Evolutionary conservation across 352 stramenopile species (phyloP), one percentile per base, ranked within the genome.

Genomic region (Salisapilia sapeloensis): DNA sequence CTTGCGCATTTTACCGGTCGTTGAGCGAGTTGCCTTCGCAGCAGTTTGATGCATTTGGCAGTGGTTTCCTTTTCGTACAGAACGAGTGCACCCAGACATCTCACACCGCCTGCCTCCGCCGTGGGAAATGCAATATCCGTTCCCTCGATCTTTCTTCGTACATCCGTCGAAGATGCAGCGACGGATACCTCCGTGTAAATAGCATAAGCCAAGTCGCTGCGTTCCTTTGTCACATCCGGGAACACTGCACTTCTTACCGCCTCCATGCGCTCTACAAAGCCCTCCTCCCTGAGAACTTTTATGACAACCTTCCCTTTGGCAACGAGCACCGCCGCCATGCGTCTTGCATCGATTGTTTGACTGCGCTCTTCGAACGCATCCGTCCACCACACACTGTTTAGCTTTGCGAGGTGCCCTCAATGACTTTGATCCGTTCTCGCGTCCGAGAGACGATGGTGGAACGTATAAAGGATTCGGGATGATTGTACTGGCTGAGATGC

Each of bases 341-440:
- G 60, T 81, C 48, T 87, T 87, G 49, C 72, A 87, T 3, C 62
- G 60, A 40, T 82, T 80, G 44, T 83, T 84, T 9, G 67, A 82
- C 40, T 87, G 72, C 5, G 63, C 72, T 6, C 67, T 52, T 1
- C 63, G 65, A 0, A 47, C 56, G 28, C 71, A 87, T 4, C 60
- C 58, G 29, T 75, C 61, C 4, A 53, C 37, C 11, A 80, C 38
- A 33, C 70, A 86, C 33, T 81, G 66, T 37, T 83, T 86, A 12
- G 66, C 64, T 40, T 60, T 52, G 14, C 54, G 41, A 11, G 50
- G 33, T 4, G 42, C 13, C 24, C 48, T 51, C 24, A 42, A 51
- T 6, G 49, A 44, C 20, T 40, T 52, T 20, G 39, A 55, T n/a
- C 42, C 42, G 24, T 43, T 44, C 8, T 42, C 53, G 12, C 6